Base-by-base conservation (phyloP, 768 basidiomycete species). In the Tricholoma sp. region DNA sequence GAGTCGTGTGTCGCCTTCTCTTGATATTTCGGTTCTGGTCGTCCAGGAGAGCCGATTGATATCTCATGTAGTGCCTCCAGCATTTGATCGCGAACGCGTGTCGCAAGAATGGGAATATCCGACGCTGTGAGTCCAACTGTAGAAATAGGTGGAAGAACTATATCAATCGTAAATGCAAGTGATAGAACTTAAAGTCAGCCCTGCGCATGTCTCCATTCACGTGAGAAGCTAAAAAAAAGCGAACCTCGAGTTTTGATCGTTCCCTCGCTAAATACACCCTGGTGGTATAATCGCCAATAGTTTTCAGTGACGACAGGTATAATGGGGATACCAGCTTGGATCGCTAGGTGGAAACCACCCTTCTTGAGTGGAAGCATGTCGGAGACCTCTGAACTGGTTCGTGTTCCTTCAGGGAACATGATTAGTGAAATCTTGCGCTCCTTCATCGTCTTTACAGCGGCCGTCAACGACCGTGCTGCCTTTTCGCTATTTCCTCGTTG, bases 371-470 rank as follows among this genome's bases (percentile, higher is more conserved):
- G 88, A 5, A 90, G 77, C 68, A 99, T 72, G 32, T 82, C 79
- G 7, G 88, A 80, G 32, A 77, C 72, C 59, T 85, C 76, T 18
- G 80, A 79, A 56, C 81, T 81, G 44, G 91, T 84, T 34, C 96
- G 84, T 10, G 97, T 99, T 31, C 97, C 97, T 74, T 98, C 97
- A 0, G 96, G 93, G 73, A 93, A 98, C 72, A 99, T 85, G 89
- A 92, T 96, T 48, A 98, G 72, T 13, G 92, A 93, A 15, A 89
- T 79, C 59, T 82, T 72, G 36, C 74, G 70, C 32, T 69, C 63
- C 73, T 89, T 90, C 86, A 98, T 91, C 41, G 80, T 76, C 62
- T 88, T 79, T 1, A 87, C 91, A 0, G 93, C 96, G 13, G 80
- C 81, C 52, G 79, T 79, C 53, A 99, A 76, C 10, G 91, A 91